Evolutionary conservation across 768 basidiomycete genomes (phyloP).

Genomic region (Cystoderma amianthinum): DNA sequence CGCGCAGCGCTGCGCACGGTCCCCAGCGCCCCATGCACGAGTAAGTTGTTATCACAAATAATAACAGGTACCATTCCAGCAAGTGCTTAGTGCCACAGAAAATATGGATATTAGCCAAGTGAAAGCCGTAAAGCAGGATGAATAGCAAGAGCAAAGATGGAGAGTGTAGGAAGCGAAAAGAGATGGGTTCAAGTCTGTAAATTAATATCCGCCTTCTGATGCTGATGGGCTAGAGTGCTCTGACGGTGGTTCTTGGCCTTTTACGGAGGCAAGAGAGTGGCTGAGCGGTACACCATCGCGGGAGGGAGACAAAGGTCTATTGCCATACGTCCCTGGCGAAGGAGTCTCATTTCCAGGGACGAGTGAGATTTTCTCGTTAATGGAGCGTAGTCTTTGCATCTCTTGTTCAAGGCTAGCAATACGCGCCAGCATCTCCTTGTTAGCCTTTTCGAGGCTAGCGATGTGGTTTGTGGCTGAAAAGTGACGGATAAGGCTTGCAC

Average conservation of each 20-base stretch:
- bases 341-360: conserved; percentile 43
- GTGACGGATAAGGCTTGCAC: conserved; percentile 6
- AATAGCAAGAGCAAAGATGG: conserved; percentile 19
- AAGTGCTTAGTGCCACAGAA: conserved; percentile 16
- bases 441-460: conserved; percentile 61
- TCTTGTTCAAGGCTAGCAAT: conserved; percentile 62
- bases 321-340: conserved; percentile 43
- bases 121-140: conserved; percentile 15
- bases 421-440: conserved; percentile 65
- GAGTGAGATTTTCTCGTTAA: conserved; percentile 83
- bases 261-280: conserved; percentile 48
- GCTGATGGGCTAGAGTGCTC: conserved; percentile 56
- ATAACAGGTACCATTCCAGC: conserved; percentile 19
- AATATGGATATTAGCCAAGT: conserved; percentile 15
- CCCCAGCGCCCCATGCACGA: conserved; percentile 9
- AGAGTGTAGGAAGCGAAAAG: conserved; percentile 18
- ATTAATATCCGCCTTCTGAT: conserved; percentile 42
- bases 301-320: conserved; percentile 59
- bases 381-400: conserved; percentile 58
- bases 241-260: conserved; percentile 54
- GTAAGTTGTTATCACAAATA: conserved; percentile 6
- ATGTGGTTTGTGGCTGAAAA: conserved; percentile 74
- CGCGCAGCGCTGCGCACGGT: conserved; percentile 18
- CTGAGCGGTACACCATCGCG: conserved; percentile 40
- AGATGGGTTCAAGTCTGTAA: conserved; percentile 25